Evolutionary conservation across 2,329 filamentous ascomycete species (phyloP).

Genomic region (Hymenotorrendiella dingleyae): DNA sequence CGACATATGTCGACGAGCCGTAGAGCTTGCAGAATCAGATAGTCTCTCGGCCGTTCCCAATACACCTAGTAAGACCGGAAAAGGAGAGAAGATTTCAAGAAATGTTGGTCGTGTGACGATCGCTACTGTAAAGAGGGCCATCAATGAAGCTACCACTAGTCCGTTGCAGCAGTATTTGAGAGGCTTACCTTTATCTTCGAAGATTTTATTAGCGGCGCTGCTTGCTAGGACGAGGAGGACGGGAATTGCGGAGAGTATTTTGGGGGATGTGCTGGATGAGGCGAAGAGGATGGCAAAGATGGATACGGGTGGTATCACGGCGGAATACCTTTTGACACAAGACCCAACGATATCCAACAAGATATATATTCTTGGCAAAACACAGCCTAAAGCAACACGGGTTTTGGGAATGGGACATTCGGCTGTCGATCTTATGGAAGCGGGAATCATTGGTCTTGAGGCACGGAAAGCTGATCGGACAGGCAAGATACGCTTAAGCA

Average conservation of each 20-base stretch:
- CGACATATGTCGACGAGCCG: constrained; percentile 90
- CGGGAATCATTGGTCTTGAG: constrained; percentile 83
- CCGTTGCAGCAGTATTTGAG: constrained; percentile 87
- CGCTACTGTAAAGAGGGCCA: constrained; percentile 86
- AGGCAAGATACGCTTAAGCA: constrained; percentile 77
- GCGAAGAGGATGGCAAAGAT: constrained; percentile 62
- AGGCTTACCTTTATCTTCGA: constrained; percentile 72
- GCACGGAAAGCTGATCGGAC: constrained; percentile 74
- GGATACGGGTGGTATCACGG: constrained; percentile 52
- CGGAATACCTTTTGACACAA: constrained; percentile 46
- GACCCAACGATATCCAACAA: constrained; percentile 28
- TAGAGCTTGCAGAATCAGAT: constrained; percentile 87
- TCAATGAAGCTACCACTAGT: constrained; percentile 89
- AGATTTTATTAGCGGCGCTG: constrained; percentile 79
- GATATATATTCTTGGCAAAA: constrained; percentile 13
- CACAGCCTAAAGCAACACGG: constrained; percentile 34
- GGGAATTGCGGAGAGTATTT: constrained; percentile 78
- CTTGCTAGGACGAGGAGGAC: constrained; percentile 73
- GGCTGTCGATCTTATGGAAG: constrained; percentile 77
- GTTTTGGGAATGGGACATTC: constrained; percentile 61
- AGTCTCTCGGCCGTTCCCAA: constrained; percentile 36
- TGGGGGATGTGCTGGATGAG: constrained; percentile 88
- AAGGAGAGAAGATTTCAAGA: constrained; percentile 21
- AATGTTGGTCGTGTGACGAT: constrained; percentile 69
- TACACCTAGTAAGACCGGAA: constrained; percentile 57